phyloP scores from a whole-genome alignment of 345 rosid species.

The Heritiera littoralis region DNA sequence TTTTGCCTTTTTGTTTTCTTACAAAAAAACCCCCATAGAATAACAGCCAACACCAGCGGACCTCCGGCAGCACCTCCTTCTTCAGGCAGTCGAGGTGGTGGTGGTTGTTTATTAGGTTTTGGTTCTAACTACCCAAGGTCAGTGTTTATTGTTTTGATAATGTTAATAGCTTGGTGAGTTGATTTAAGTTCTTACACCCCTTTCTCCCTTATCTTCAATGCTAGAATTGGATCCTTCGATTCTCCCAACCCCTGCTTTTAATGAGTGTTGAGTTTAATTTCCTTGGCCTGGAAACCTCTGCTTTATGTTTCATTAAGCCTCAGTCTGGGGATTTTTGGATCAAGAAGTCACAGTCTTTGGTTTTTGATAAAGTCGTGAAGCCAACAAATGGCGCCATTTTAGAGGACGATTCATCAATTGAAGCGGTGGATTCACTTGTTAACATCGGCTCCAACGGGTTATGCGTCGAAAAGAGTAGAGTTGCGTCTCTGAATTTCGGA shows the following conservation, averaged over 20 bases:
- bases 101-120: too few relatives aligned
- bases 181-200: too few relatives aligned
- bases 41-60: too few relatives aligned
- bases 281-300: slow-evolving; percentile 61
- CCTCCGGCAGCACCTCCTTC: too few relatives aligned
- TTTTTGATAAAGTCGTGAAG: slow-evolving; percentile 29
- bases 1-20: too few relatives aligned
- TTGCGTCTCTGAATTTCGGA: slow-evolving; percentile 37
- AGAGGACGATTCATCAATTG: slow-evolving; percentile 61
- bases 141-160: too few relatives aligned
- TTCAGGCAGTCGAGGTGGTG: too few relatives aligned
- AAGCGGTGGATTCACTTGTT: slow-evolving; percentile 58
- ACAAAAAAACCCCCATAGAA: too few relatives aligned
- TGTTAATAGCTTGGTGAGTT: too few relatives aligned
- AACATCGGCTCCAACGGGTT: slow-evolving; percentile 26
- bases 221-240: slow-evolving; percentile 75
- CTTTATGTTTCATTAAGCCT: slow-evolving; percentile 91
- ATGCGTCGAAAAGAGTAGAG: slow-evolving; percentile 37
- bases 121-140: too few relatives aligned
- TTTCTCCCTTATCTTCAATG: slow-evolving; percentile 73
- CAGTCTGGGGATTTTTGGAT: slow-evolving; percentile 78
- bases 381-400: slow-evolving; percentile 31
- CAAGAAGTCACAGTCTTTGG: slow-evolving; percentile 74
- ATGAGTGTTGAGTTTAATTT: slow-evolving; percentile 93
- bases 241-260: slow-evolving; percentile 66